Base-by-base conservation (phyloP, 495 filamentous ascomycete species). In the Bacidia rubella region DNA sequence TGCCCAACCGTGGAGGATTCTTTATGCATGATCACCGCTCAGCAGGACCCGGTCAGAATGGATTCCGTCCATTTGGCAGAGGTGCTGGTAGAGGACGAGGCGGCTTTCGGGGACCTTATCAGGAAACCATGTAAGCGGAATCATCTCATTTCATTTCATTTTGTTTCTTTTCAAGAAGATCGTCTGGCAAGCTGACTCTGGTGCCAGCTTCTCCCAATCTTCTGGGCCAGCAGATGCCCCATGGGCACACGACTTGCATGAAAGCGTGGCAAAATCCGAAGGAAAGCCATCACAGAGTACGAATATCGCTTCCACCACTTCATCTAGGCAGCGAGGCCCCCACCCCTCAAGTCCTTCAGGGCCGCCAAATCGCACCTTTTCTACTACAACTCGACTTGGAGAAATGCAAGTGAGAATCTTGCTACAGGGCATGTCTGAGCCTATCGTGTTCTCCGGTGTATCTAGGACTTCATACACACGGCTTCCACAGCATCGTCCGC, bases 211-310 rank as follows among this genome's bases (percentile, higher is more conserved):
- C 10, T 65, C 69, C 22, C 72, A 65, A 54, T 56, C 70, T 19
- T 55, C 74, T 35, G 80, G 83, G 61, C 63, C 76, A 26, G 77
- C 80, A 9, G 82, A 83, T 65, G 77, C 82, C 11, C 83, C 77
- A 29, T 98, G 92, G 92, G 74, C 85, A 52, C 92, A 98, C 63
- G 92, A 98, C 68, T 85, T 98, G 68, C 92, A 98, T 66, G 90
- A 96, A 47, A 80, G 79, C 17, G 79, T 90, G 35, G 74, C 76
- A 47, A 66, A 76, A 39, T 66, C 73, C 51, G 68, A 67, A 50
- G 59, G 53, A 68, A 67, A 58, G 65, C 54, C 15, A 20, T 58
- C 26, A 64, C 65, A 52, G 4, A 47, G 26, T 17, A 24, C 10
- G 38, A 17, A 50, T n/a, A 12, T 27, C 20, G 47, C 62, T 25